Evolutionary conservation across 2,329 filamentous ascomycete species (phyloP), one percentile per base, ranked within the genome.

Genomic region (Diplodia sapinea): DNA sequence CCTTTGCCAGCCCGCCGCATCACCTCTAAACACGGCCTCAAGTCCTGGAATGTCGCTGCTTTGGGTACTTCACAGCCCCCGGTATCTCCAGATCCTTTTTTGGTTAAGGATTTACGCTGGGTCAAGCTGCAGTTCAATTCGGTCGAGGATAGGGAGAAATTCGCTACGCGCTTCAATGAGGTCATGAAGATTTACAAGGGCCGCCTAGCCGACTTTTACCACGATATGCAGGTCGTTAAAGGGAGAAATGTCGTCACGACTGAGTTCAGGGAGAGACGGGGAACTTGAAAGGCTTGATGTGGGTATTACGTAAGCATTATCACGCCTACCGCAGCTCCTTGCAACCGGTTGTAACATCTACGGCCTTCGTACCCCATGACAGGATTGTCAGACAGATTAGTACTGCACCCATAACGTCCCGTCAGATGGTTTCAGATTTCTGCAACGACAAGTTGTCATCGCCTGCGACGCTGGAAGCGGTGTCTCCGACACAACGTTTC

Each of bases 1-100:
- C 68, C 69, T 13, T 40, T 71, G 13, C 43, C 69, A n/a, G 70
- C 69, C 5, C 59, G 68, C 51, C 70, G 68, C 4, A 65, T 62
- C 57, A 64, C 62, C 29, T 69, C 70, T 9, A 47, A 47, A 13
- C 63, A 65, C 11, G 69, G 69, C 12, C 59, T 71, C 47, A 68
- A 70, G 26, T 67, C 66, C 17, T 71, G 70, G 68, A 71, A 71
- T 20, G 31, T 70, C 6, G 69, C 69, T 12, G 65, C 68, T 0
- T 13, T 71, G 13, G 69, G 69, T 0, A 49, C 69, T 31, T 62
- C 70, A 40, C 59, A 63, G 23, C 59, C 59, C 7, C 59, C 59
- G 20, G 13, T 31, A 15, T 31, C 26, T 12, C 69, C 67, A 67
- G 43, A 69, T 12, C 26, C 65, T 7, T 7, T 43, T 11, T 33